Evolutionary conservation across 2,329 filamentous ascomycete genomes (phyloP).

Genomic region (Fusarium mangiferae): DNA sequence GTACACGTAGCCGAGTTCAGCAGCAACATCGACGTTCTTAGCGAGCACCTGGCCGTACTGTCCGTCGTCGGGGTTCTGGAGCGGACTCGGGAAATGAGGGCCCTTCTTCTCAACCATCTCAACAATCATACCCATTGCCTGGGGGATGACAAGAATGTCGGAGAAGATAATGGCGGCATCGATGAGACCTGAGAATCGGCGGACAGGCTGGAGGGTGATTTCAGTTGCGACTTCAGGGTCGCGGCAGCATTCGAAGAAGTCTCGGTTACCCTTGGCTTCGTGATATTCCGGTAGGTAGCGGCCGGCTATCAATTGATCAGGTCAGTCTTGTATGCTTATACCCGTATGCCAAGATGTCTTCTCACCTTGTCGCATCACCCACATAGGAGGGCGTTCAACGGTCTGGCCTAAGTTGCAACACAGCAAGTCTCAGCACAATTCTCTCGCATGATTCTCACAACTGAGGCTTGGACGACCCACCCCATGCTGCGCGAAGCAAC

Average conservation of each 20-base stretch:
- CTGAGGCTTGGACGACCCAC: slow-evolving; percentile 58
- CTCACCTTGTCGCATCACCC: slow-evolving; percentile 98
- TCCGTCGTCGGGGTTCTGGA: slow-evolving; percentile 80
- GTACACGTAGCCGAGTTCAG: slow-evolving; percentile 93
- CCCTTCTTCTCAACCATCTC: slow-evolving; percentile 99
- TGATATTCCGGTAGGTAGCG: slow-evolving; percentile 99
- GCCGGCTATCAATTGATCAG: slow-evolving; percentile 70
- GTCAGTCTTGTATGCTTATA: background rate
- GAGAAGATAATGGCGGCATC: slow-evolving; percentile 99
- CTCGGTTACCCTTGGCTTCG: slow-evolving; percentile 86
- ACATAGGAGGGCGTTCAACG: slow-evolving; percentile 93
- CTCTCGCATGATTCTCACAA: slow-evolving; percentile 20
- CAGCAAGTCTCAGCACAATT: slow-evolving; percentile 35
- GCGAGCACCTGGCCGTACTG: slow-evolving; percentile 84
- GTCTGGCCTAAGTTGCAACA: slow-evolving; percentile 72
- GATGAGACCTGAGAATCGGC: slow-evolving; percentile 88
- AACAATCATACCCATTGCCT: slow-evolving; percentile 98
- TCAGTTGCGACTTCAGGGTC: slow-evolving; percentile 92
- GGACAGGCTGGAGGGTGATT: slow-evolving; percentile 92
- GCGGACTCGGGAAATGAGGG: slow-evolving; percentile 89
- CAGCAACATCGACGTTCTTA: slow-evolving; percentile 82
- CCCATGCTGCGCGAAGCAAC: slow-evolving; percentile 88
- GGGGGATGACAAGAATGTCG: slow-evolving; percentile 96
- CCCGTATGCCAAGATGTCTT: background rate
- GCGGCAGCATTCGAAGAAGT: slow-evolving; percentile 99